These are phyloP conservation scores for Galeopsis tetrahit DNA, from an alignment of 257 asterid species.

Conservation along the genomic window DNA sequence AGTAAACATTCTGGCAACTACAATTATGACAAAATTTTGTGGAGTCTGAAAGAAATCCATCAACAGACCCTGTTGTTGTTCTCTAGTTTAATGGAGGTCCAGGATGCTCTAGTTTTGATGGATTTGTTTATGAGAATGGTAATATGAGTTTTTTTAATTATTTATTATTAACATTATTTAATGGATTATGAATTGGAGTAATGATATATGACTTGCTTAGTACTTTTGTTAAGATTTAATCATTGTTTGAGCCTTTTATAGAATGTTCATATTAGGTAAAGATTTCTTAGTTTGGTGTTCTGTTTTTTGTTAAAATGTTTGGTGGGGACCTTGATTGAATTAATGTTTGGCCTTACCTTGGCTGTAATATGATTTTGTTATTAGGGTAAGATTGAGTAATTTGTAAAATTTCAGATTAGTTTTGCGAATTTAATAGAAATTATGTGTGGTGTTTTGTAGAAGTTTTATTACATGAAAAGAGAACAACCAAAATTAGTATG, in stretches of 20 bases:
- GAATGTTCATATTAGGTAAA: not conserved
- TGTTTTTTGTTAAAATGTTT: not conserved
- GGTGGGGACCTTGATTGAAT: conserved; percentile 12
- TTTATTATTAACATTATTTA: not conserved
- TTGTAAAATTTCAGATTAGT: not conserved
- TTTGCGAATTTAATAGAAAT: conserved; percentile 4
- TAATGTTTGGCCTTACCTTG: not conserved
- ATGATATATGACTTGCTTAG: conserved; percentile 8
- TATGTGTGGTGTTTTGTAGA: not conserved
- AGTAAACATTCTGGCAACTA: conserved; percentile 42
- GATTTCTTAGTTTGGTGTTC: conserved; percentile 16
- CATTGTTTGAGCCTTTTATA: conserved; percentile 1
- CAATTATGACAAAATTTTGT: conserved; percentile 75
- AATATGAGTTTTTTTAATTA: conserved; percentile 20
- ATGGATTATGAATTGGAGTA: not conserved
- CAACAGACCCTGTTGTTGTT: conserved; percentile 80
- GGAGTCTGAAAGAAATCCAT: conserved; percentile 75
- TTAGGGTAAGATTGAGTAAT: not conserved
- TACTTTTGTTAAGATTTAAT: conserved; percentile 20
- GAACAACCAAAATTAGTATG: not conserved
- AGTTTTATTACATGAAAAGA: not conserved
- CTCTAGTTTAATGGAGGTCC: conserved; percentile 99
- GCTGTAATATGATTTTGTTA: not conserved
- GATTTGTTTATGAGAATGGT: conserved; percentile 95
- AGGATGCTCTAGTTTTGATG: conserved; percentile 99